Conservation (phyloP, 192 early-diverging fungal genomes). For the Nowakowskiella sp. region DNA sequence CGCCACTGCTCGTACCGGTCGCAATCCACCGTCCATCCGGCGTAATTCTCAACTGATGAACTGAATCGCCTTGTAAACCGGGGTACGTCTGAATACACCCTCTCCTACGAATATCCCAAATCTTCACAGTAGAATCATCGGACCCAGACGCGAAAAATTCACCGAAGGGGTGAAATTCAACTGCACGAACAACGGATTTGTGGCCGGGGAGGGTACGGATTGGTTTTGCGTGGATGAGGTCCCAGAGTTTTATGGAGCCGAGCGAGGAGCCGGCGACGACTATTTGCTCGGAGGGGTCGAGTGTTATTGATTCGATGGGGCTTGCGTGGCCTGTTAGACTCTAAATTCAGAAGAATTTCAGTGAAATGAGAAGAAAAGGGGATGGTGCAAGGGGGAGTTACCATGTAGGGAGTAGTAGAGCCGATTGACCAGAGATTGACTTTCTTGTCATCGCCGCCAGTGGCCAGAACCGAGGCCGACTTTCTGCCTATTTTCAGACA, state of each 20-base stretch:
- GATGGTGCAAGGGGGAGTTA: slow-evolving; percentile 7
- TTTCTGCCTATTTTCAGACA: slow-evolving; percentile 48
- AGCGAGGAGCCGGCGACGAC: slow-evolving; percentile 41
- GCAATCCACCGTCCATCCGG: slow-evolving; percentile 59
- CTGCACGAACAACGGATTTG: slow-evolving; percentile 21
- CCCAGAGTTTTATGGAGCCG: slow-evolving; percentile 56
- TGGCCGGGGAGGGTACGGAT: slow-evolving; percentile 52
- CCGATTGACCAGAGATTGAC: slow-evolving; percentile 55
- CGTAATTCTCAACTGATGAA: slow-evolving; percentile 38
- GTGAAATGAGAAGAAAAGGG: not conserved
- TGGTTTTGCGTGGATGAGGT: slow-evolving; percentile 51
- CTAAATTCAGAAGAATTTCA: slow-evolving; percentile 17
- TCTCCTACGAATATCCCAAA: slow-evolving; percentile 56
- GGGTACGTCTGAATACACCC: slow-evolving; percentile 56
- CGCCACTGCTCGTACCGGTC: slow-evolving; percentile 33
- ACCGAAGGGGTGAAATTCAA: slow-evolving; percentile 62
- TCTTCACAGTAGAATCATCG: slow-evolving; percentile 40
- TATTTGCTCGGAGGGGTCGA: slow-evolving; percentile 56
- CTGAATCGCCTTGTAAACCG: slow-evolving; percentile 23
- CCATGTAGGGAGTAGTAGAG: slow-evolving; percentile 35
- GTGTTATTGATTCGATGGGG: slow-evolving; percentile 38
- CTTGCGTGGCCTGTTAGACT: slow-evolving; percentile 35
- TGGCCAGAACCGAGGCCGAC: slow-evolving; percentile 44
- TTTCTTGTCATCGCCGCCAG: slow-evolving; percentile 47
- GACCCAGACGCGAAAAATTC: slow-evolving; percentile 61